These are phyloP conservation scores for Nematocida ausubeli DNA, from an alignment of 371 early-diverging fungal species.

Conservation along the genomic window DNA sequence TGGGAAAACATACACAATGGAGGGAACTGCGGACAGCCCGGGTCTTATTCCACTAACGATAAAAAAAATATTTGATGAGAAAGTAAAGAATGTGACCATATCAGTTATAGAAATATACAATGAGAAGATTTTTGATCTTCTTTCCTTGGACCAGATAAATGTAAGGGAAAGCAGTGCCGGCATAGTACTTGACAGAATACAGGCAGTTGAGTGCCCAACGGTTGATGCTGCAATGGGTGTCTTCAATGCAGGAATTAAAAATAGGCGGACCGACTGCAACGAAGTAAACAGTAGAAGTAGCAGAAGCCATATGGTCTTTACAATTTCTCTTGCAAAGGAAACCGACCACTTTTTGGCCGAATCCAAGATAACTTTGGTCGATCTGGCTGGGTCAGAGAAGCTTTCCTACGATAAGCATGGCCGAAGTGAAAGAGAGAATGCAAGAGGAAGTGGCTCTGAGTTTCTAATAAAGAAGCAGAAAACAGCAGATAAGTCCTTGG, in stretches of 20 bases:
- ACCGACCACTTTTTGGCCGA: constrained; percentile 66
- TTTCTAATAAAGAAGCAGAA: constrained; percentile 18
- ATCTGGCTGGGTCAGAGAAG: constrained; percentile 75
- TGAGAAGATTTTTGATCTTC: constrained; percentile 71
- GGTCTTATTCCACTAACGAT: constrained; percentile 65
- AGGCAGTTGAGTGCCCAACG: constrained; percentile 64
- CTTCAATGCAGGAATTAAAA: constrained; percentile 9
- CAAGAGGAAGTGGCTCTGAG: constrained; percentile 5
- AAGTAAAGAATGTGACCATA: constrained; percentile 48
- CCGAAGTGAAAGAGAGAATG: constrained; percentile 66
- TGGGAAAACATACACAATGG: constrained; percentile 96
- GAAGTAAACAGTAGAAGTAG: constrained; percentile 40
- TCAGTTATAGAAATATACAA: constrained; percentile 75
- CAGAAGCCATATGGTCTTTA: constrained; percentile 69
- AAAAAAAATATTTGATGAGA: constrained; percentile 16
- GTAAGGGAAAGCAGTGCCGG: constrained; percentile 69
- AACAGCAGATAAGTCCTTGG: constrained; percentile 60
- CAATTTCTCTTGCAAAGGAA: constrained; percentile 70
- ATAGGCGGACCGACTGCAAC: constrained; percentile 12
- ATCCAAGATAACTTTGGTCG: constrained; percentile 72
- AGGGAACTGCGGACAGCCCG: constrained; percentile 68
- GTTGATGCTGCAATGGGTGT: constrained; percentile 68
- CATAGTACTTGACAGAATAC: constrained; percentile 70
- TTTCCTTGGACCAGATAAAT: constrained; percentile 66
- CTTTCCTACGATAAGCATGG: constrained; percentile 34